Evolutionary conservation across 768 basidiomycete genomes (phyloP), one percentile per base, ranked within the genome.

Genomic region (Kondoa subrosea): DNA sequence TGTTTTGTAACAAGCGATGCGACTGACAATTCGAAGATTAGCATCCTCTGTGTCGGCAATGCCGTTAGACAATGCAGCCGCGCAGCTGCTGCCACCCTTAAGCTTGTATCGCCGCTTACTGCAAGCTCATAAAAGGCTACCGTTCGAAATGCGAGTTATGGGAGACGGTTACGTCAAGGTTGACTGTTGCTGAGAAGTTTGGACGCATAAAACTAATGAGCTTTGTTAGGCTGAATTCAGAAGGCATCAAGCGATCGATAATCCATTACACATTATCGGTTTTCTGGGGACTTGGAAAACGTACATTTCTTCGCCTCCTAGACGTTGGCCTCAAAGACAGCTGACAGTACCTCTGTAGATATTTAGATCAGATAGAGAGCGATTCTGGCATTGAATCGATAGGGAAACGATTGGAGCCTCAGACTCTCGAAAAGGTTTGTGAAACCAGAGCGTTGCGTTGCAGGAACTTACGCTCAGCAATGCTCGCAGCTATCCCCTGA

Each of bases 131-230:
- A 73, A 82, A 85, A 64, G 76, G 63, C 80, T 93, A 3, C 85
- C 88, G 2, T 66, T 74, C 3, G 90, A 90, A 69, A 87, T 93
- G 86, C 83, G 89, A 27, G 84, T 83, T 56, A 79, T 93, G 65
- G 91, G 91, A 25, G 89, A 95, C 74, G 81, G 82, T 50, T 93
- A 92, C 75, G 81, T 92, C 67, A 92, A 89, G 79, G 16, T 31
- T 26, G 29, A 32, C 15, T 8, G 40, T 21, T 8, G 40, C 40
- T 21, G n/a, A n/a, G n/a, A n/a, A 8, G 40, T 50, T 50, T 50
- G 40, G 12, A 50, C 40, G 8, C 15, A 3, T 16, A 63, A 31
- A 14, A 16, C n/a, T 63, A 17, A 27, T 27, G 21, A 14, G 4
- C 58, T 27, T 31, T 27, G 8, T 31, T 32, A 63, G 61, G 27